Percentiles rank a stretch among this genome's conserved stretches.
Conservation (phyloP, 1,139 yeast species). For the Debaryomyces psychrophilus region DNA sequence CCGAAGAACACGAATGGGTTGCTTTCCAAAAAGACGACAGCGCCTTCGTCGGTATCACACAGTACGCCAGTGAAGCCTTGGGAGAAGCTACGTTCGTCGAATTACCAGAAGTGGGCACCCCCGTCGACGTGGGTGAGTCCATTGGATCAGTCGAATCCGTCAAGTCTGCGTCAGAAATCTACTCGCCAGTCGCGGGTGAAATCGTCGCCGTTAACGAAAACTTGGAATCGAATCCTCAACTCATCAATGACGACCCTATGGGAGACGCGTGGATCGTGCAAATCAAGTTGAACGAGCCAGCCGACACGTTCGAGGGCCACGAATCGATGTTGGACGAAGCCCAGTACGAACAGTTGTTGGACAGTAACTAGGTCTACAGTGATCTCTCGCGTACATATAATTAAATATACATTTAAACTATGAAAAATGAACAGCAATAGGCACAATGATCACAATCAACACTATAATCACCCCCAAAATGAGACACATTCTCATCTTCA, state of each 20-base stretch:
- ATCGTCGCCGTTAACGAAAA: slow-evolving; percentile 69
- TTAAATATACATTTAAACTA: slow-evolving; percentile 9
- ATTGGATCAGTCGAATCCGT: slow-evolving; percentile 94
- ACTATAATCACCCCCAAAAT: slow-evolving; percentile 79
- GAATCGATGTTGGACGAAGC: slow-evolving; percentile 50
- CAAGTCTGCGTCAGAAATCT: slow-evolving; percentile 91
- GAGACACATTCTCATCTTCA: slow-evolving; percentile 94
- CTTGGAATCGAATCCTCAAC: slow-evolving; percentile 71
- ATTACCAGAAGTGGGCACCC: slow-evolving; percentile 75
- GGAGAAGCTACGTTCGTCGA: slow-evolving; percentile 97
- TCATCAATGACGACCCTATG: slow-evolving; percentile 86
- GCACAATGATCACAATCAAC: slow-evolving; percentile 87
- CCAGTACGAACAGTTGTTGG: slow-evolving; percentile 66
- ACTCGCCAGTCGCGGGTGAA: slow-evolving; percentile 83
- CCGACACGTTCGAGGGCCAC: slow-evolving; percentile 24
- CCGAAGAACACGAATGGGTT: slow-evolving; percentile 95
- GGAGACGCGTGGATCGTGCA: slow-evolving; percentile 95
- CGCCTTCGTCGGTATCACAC: slow-evolving; percentile 88
- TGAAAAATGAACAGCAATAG: slow-evolving; percentile 82
- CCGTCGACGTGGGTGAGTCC: slow-evolving; percentile 73
- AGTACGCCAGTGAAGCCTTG: slow-evolving; percentile 95
- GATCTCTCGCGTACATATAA: slow-evolving; percentile 9
- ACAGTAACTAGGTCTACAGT: slow-evolving; percentile 40
- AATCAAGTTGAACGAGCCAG: slow-evolving; percentile 53
- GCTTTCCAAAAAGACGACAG: slow-evolving; percentile 82